Evolutionary conservation across 208 protist species (phyloP), one percentile per base, ranked within the genome.

Genomic region (Leishmania major): DNA sequence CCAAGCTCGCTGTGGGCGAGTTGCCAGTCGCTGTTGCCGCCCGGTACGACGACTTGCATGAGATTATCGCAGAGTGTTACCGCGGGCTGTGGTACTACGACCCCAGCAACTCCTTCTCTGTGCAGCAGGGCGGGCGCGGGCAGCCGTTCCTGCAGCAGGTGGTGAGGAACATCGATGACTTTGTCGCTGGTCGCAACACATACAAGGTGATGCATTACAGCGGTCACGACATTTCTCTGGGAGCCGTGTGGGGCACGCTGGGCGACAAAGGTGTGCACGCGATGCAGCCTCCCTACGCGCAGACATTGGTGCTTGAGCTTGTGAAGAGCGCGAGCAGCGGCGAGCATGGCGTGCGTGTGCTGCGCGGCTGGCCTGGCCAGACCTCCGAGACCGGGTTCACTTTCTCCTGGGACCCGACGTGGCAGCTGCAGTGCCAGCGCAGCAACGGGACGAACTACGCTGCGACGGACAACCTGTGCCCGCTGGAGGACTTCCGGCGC

Each of bases 171-270:
- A 84, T 90, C 5, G 17, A 87, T 47, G 47, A 76, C 31, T 78
- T 80, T 67, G 31, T 86, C 37, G 22, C 62, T 40, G 88, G 72
- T 51, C 59, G 60, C 37, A 88, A 77, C 67, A 84, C 43, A 15
- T 91, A 82, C 81, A 90, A 89, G 80, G 79, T 93, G 82, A 87
- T 87, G 76, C 85, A 90, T 53, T 92, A 92, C 89, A 89, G 84
- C 72, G 81, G 81, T 6, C 87, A 90, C 79, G 87, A 92, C 80
- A 84, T 82, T 11, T 86, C 80, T 22, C 40, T 92, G 43, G 81
- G 40, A 4, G 71, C 78, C 57, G 28, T 88, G 35, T 77, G 84
- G 55, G 77, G 73, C 13, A 92, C 89, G 31, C 81, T 92, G 7
- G 83, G 88, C 51, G 87, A 91, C 74, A 43, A 53, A 17, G 78